phyloP scores from a whole-genome alignment of 2,329 filamentous ascomycete species.

The Neofusicoccum kwambonambiense region DNA sequence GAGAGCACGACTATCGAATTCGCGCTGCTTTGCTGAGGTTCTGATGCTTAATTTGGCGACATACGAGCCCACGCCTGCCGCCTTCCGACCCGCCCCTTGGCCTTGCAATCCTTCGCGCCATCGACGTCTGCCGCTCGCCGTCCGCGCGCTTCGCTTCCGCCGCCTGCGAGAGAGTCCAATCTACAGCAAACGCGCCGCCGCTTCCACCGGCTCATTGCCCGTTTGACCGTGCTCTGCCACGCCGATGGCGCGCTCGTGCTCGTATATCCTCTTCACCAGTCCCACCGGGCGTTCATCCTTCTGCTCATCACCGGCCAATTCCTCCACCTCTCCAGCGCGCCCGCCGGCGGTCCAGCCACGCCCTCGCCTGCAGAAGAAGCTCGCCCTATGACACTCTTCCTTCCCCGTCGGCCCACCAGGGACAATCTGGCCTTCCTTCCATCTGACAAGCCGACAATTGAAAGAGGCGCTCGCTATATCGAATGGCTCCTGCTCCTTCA shows the following conservation, averaged over 20 bases:
- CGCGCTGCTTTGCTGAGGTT: background rate
- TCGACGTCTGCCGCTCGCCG: background rate
- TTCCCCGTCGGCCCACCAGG: background rate
- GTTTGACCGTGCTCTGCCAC: background rate
- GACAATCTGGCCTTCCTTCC: background rate
- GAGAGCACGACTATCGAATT: conserved; percentile 7
- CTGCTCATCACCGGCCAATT: background rate
- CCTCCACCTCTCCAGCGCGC: background rate
- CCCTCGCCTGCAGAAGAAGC: background rate
- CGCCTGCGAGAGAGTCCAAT: background rate
- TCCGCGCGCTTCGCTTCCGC: background rate
- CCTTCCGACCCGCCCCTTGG: background rate
- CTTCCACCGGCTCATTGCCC: background rate
- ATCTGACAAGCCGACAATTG: background rate
- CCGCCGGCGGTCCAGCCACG: background rate
- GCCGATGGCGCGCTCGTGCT: background rate
- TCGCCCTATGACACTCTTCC: background rate
- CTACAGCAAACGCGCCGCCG: background rate
- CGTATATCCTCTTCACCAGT: conserved; percentile 7
- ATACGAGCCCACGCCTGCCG: background rate
- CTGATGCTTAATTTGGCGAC: conserved; percentile 8
- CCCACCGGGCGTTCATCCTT: conserved; percentile 5
- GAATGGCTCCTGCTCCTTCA: background rate
- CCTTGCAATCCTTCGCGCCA: background rate
- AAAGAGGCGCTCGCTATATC: background rate